Evolutionary conservation across 2,329 filamentous ascomycete species (phyloP).

Genomic region (Paraphoma sp.): DNA sequence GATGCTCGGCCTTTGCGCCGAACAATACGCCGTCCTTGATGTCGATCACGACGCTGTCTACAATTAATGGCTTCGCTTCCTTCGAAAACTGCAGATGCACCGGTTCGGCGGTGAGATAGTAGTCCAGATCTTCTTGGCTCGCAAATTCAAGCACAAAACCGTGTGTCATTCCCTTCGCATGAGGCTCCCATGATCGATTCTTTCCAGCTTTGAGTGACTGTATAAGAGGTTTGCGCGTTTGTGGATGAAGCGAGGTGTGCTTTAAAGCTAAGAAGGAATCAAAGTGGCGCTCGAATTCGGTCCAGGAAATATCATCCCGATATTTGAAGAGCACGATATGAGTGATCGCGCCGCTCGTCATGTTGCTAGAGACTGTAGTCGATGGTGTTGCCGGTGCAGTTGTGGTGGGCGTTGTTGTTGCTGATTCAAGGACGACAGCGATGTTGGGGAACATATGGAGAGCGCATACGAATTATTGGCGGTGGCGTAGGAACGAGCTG

Average conservation of each 20-base stretch:
- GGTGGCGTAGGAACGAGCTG: too few species aligned
- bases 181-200: slow-evolving; percentile 42
- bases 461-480: too few species aligned
- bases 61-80: slow-evolving; percentile 36
- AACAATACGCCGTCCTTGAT: slow-evolving; percentile 44
- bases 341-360: slow-evolving; percentile 28
- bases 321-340: slow-evolving; percentile 48
- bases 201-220: slow-evolving; percentile 41
- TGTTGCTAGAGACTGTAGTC: neutral
- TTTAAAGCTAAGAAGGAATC: slow-evolving; percentile 34
- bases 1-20: slow-evolving; percentile 29
- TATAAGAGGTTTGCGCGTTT: slow-evolving; percentile 40
- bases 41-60: slow-evolving; percentile 43
- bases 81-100: slow-evolving; percentile 41
- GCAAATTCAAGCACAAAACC: slow-evolving; percentile 45
- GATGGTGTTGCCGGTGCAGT: neutral
- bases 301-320: slow-evolving; percentile 37
- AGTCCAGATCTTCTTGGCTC: slow-evolving; percentile 41
- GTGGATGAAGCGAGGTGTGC: slow-evolving; percentile 28
- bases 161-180: slow-evolving; percentile 44
- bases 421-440: slow-evolving; percentile 5
- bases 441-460: slow-evolving; percentile 8
- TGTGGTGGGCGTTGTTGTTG: slow-evolving; percentile 4
- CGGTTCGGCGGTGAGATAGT: slow-evolving; percentile 39
- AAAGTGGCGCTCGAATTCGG: slow-evolving; percentile 41